Evolutionary conservation across 129 eudicot species (phyloP).

Genomic region (Flaveria trinervia): DNA sequence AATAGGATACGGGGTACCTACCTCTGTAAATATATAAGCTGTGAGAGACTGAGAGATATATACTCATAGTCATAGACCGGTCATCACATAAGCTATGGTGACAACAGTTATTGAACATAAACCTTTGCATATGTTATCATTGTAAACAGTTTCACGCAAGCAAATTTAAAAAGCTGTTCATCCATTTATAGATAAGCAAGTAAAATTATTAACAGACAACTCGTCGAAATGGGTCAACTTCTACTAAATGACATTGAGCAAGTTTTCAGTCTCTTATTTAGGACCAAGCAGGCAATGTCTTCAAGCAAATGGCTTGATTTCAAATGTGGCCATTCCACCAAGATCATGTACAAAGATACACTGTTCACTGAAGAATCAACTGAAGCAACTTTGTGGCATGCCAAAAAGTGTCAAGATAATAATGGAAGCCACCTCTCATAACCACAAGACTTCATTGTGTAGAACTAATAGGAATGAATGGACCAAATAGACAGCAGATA

Average conservation of each 20-base stretch:
- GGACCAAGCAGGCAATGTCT: neutral
- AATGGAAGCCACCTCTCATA: neutral
- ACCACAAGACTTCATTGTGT: neutral
- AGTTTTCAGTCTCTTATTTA: neutral
- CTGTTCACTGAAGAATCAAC: constrained; percentile 1
- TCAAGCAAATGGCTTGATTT: neutral
- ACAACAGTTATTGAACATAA: constrained; percentile 6
- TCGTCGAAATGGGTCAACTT: neutral
- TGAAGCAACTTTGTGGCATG: neutral
- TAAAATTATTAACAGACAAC: neutral
- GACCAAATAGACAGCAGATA: neutral
- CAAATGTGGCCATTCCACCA: neutral
- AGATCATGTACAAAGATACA: constrained; percentile 2
- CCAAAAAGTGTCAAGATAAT: neutral
- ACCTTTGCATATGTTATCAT: neutral
- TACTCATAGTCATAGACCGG: neutral
- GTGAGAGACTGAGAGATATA: neutral
- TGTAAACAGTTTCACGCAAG: constrained; percentile 1
- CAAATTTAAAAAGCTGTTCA: neutral
- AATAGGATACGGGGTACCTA: neutral
- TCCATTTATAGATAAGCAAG: neutral
- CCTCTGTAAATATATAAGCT: neutral
- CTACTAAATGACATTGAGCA: neutral
- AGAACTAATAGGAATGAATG: neutral
- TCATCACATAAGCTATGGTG: neutral